phyloP scores from a whole-genome alignment of 2,329 filamentous ascomycete species.

The Xylaria digitata region DNA sequence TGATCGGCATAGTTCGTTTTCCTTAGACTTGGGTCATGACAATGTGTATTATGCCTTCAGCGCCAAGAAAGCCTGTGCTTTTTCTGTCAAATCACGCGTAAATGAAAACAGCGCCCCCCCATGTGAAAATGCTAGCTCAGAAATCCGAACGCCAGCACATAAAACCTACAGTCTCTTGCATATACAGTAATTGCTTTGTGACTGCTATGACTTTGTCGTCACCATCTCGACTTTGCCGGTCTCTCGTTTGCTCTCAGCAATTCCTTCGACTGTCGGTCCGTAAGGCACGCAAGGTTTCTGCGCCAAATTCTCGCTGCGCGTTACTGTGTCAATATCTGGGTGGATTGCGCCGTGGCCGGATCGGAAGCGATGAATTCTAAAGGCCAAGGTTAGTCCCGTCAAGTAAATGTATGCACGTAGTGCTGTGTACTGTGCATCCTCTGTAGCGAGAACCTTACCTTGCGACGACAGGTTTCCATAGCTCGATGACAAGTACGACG shows the following conservation, averaged over 20 bases:
- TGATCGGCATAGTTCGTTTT: constrained; percentile 10
- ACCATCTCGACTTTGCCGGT: constrained; percentile 29
- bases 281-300: constrained; percentile 20
- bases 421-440: not conserved
- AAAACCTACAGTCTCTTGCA: constrained; percentile 7
- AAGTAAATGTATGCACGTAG: not conserved
- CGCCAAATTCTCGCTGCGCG: constrained; percentile 7
- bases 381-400: constrained; percentile 27
- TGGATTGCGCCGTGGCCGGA: constrained; percentile 41
- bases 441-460: constrained; percentile 39
- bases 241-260: constrained; percentile 28
- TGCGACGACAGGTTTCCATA: constrained; percentile 42
- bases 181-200: constrained; percentile 4
- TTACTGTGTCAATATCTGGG: constrained; percentile 39
- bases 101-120: constrained; percentile 27
- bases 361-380: constrained; percentile 39
- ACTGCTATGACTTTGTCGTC: constrained; percentile 25
- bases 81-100: constrained; percentile 20
- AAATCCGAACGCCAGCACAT: constrained; percentile 38
- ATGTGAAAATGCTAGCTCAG: constrained; percentile 36
- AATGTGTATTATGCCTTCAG: constrained; percentile 7
- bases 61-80: constrained; percentile 26
- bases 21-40: constrained; percentile 1
- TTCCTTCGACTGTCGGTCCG: constrained; percentile 15
- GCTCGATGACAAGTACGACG: constrained; percentile 41